A percentile compares a stretch with the other conserved stretches of the same genome.
phyloP scores from a whole-genome alignment of 2,329 filamentous ascomycete genomes.

The Stagonosporopsis chrysanthemi region DNA sequence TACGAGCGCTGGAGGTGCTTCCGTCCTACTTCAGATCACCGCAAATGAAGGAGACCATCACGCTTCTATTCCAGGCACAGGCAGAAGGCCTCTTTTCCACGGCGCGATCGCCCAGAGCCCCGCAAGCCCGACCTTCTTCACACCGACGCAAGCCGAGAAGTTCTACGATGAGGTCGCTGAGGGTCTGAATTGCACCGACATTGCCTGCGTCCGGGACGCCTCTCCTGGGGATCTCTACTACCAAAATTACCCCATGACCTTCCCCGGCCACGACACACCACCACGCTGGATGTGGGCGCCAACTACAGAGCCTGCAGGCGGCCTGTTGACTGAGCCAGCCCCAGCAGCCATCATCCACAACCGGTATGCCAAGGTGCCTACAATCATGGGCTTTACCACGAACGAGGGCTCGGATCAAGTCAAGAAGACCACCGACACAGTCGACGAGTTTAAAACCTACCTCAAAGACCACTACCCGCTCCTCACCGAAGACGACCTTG shows the following conservation, averaged over 20 bases:
- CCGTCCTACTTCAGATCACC: slow-evolving; percentile 40
- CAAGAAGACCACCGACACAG: slow-evolving; percentile 45
- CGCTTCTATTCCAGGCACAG: slow-evolving; percentile 36
- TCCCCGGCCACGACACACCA: slow-evolving; percentile 40
- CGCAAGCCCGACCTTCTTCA: slow-evolving; percentile 45
- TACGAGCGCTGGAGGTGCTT: slow-evolving; percentile 43
- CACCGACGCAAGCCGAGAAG: slow-evolving; percentile 38
- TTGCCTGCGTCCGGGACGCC: slow-evolving; percentile 39
- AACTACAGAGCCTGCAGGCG: slow-evolving; percentile 39
- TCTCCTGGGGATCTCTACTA: slow-evolving; percentile 41
- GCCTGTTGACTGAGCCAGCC: slow-evolving; percentile 40
- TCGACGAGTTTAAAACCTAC: slow-evolving; percentile 48
- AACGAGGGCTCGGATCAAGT: slow-evolving; percentile 53
- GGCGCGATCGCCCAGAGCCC: slow-evolving; percentile 44
- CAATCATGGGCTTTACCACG: slow-evolving; percentile 43
- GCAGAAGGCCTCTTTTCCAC: slow-evolving; percentile 41
- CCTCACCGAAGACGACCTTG: slow-evolving; percentile 60
- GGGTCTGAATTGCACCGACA: slow-evolving; percentile 42
- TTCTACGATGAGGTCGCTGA: slow-evolving; percentile 43
- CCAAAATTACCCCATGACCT: slow-evolving; percentile 45
- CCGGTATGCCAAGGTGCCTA: slow-evolving; percentile 41
- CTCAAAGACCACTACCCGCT: slow-evolving; percentile 54
- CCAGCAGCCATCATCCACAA: slow-evolving; percentile 38
- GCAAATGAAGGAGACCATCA: slow-evolving; percentile 43
- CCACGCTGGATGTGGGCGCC: slow-evolving; percentile 49